Percentiles rank a stretch among this genome's conserved stretches.
Evolutionary conservation across 192 early-diverging fungal genomes (phyloP).

Genomic region (Linnemannia elongata): DNA sequence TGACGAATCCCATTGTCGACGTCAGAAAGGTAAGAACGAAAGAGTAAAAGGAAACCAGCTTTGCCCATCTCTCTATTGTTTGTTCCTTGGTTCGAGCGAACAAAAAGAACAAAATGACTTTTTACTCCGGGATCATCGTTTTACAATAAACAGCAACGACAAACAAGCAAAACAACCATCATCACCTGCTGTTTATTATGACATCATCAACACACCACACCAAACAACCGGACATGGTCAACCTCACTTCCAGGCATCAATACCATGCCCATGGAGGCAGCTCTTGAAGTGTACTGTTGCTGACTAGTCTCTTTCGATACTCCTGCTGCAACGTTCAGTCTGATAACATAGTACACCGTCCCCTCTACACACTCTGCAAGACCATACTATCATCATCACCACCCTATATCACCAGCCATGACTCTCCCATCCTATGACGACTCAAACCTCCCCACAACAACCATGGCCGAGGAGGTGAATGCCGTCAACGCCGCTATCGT

Average conservation of each 20-base stretch:
- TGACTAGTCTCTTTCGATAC: too few relatives aligned
- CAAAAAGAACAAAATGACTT: too few relatives aligned
- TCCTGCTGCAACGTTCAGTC: neutral
- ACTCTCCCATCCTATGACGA: conserved; percentile 37
- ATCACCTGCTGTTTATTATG: neutral
- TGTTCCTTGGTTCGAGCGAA: neutral
- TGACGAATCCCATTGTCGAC: conserved; percentile 25
- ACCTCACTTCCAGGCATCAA: too few relatives aligned
- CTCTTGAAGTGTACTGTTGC: too few relatives aligned
- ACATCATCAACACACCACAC: neutral
- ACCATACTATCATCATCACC: neutral
- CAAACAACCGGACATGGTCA: too few relatives aligned
- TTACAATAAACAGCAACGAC: neutral
- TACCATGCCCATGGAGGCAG: too few relatives aligned
- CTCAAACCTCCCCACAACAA: conserved; percentile 25
- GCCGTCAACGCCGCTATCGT: conserved; percentile 54
- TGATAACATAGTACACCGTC: neutral
- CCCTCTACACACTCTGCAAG: neutral
- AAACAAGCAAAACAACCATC: neutral
- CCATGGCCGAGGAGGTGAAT: conserved; percentile 50
- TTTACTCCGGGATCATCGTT: neutral
- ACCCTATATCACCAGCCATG: conserved; percentile 10
- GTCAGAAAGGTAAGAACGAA: conserved; percentile 2
- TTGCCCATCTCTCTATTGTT: neutral
- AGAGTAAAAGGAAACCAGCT: neutral